phyloP scores from a whole-genome alignment of 768 basidiomycete genomes.

The Postia placenta region DNA sequence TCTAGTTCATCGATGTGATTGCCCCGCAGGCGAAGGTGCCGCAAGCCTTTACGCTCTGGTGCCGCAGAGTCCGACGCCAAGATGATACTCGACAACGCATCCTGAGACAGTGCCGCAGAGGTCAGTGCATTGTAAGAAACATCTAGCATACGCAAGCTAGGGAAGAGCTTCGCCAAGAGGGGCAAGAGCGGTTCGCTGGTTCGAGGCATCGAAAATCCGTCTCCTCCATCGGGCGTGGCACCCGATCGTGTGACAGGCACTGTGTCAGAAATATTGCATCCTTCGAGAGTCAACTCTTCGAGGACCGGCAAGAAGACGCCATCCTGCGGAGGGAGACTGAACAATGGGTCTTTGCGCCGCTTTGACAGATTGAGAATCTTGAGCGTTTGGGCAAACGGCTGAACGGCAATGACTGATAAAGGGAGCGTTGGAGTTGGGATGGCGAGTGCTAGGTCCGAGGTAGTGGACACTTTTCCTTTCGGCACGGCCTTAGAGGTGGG shows the following conservation, averaged over 20 bases:
- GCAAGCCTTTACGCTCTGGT: slow-evolving; percentile 44
- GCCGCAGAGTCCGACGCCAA: slow-evolving; percentile 26
- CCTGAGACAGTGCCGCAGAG: slow-evolving; percentile 41
- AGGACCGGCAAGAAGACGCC: slow-evolving; percentile 49
- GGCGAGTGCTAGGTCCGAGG: slow-evolving; percentile 28
- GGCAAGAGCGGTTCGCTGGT: slow-evolving; percentile 51
- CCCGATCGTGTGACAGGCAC: slow-evolving; percentile 39
- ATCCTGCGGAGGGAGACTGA: slow-evolving; percentile 42
- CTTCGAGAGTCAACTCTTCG: slow-evolving; percentile 71
- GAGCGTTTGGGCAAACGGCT: slow-evolving; percentile 55
- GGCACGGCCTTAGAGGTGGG: slow-evolving; percentile 18
- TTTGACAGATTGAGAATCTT: slow-evolving; percentile 54
- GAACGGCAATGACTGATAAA: slow-evolving; percentile 50
- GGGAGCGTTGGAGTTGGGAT: slow-evolving; percentile 68
- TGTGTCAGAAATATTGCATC: slow-evolving; percentile 59
- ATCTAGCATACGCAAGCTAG: slow-evolving; percentile 60
- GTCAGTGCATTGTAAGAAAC: slow-evolving; percentile 72
- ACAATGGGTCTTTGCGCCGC: slow-evolving; percentile 60
- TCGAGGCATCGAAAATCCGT: slow-evolving; percentile 33
- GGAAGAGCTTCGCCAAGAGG: slow-evolving; percentile 61
- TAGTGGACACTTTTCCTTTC: slow-evolving; percentile 3
- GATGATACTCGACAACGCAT: slow-evolving; percentile 44
- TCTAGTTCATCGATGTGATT: slow-evolving; percentile 59
- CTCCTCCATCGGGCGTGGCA: slow-evolving; percentile 13
- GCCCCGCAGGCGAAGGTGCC: slow-evolving; percentile 61